phyloP scores from a whole-genome alignment of 2,329 filamentous ascomycete genomes.

The Fusarium compactum region DNA sequence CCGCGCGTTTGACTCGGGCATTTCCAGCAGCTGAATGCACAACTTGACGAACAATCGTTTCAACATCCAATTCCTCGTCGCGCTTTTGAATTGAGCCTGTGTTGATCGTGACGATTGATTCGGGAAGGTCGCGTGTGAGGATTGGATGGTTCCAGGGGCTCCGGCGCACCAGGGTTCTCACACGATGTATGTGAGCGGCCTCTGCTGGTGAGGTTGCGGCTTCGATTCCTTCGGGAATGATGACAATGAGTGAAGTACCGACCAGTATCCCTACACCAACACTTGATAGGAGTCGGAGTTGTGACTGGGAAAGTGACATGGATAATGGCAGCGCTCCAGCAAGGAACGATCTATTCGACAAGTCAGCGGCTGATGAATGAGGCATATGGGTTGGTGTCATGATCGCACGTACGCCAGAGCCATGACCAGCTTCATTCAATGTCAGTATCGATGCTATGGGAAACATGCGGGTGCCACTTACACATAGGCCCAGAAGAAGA shows the following conservation, averaged over 20 bases:
- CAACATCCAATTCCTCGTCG: slow-evolving; percentile 17
- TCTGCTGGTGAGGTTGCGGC: slow-evolving; percentile 76
- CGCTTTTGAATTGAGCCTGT: slow-evolving; percentile 20
- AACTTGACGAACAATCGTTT: slow-evolving; percentile 34
- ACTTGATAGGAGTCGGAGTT: slow-evolving; percentile 89
- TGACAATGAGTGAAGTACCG: slow-evolving; percentile 94
- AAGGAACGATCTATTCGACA: slow-evolving; percentile 80
- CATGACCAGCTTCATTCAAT: slow-evolving; percentile 63
- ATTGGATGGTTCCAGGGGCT: slow-evolving; percentile 49
- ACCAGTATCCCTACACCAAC: slow-evolving; percentile 95
- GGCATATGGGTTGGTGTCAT: slow-evolving; percentile 26
- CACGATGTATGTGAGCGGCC: slow-evolving; percentile 54
- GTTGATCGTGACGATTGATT: slow-evolving; percentile 39
- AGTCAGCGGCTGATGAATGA: slow-evolving; percentile 36
- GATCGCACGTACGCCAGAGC: slow-evolving; percentile 65
- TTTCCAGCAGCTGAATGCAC: slow-evolving; percentile 15
- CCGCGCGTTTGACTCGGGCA: slow-evolving; percentile 24
- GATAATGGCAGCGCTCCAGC: slow-evolving; percentile 92
- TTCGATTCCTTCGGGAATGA: slow-evolving; percentile 96
- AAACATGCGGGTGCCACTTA: slow-evolving; percentile 45
- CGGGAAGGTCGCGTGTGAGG: slow-evolving; percentile 43
- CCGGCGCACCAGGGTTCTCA: slow-evolving; percentile 50
- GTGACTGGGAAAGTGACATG: slow-evolving; percentile 86
- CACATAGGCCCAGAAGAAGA: slow-evolving; percentile 57
- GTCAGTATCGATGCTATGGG: slow-evolving; percentile 39